Evolutionary conservation across 371 early-diverging fungal species (phyloP), one percentile per base, ranked within the genome.

Genomic region (Mortierella sp.): DNA sequence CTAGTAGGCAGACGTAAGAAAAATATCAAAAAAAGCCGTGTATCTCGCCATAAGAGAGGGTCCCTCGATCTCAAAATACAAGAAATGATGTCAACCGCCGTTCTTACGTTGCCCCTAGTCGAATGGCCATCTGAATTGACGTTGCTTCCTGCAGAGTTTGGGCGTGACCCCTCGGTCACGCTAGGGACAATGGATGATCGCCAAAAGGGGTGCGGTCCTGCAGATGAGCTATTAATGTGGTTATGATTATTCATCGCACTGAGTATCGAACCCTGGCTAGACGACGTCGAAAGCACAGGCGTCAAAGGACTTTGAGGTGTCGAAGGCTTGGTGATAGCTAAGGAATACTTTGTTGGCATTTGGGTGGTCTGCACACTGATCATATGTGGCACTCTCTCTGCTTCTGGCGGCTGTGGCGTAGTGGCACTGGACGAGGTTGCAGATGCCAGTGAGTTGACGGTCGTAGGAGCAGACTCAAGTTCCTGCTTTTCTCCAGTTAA

Each of bases 331-430:
- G 65, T 60, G 32, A 76, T 69, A 6, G 76, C 70, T 17, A 76
- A 42, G 7, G 65, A 44, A 54, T 53, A 76, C 59, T 70, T 76
- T 60, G 65, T 60, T 11, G 62, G 66, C 27, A 57, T n/a, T 6
- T 64, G 70, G 15, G 64, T 56, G 1, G 76, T 61, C 58, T 76
- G 70, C 11, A 76, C 76, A 1, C 61, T 60, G 54, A 76, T 76
- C 7, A 54, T 65, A 21, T 76, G 76, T 6, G 76, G 76, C 15
- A 64, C 62, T 4, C 65, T 43, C 42, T 64, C 76, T 1, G 65
- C 60, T 19, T 76, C 70, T 1, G 53, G 39, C 15, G 42, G 24
- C 21, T 53, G 60, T 2, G 51, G 44, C 1, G 50, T 64, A 14
- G 57, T 57, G 21, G 61, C 21, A 0, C 44, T 43, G 4, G 61